phyloP scores from a whole-genome alignment of 1,284 basidiomycete genomes.

The Sporisorium iseilematis-ciliati region DNA sequence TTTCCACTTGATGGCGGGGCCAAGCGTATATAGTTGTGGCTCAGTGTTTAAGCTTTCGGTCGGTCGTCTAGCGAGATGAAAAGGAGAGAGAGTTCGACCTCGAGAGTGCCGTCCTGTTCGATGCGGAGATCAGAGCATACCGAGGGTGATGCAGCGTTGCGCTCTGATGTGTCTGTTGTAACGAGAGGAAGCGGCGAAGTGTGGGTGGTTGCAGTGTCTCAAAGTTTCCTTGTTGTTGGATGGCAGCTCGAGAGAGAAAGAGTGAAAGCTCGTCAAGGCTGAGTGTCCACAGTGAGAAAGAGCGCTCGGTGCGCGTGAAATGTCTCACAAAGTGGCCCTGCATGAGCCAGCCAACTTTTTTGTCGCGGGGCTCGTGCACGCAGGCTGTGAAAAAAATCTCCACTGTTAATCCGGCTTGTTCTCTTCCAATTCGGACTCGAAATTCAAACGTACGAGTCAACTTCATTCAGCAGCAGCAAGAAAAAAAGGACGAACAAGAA shows the following conservation, averaged over 20 bases:
- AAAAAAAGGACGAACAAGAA: neutral
- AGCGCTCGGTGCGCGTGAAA: neutral
- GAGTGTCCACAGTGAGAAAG: no score
- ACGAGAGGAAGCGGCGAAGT: no score
- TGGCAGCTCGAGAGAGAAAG: no score
- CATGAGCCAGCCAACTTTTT: slow-evolving; percentile 2
- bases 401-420: no score
- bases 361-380: slow-evolving; percentile 2
- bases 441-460: slow-evolving; percentile 4
- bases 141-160: slow-evolving; percentile 2
- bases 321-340: slow-evolving; percentile 2
- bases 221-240: no score
- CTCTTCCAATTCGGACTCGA: neutral
- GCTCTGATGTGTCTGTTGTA: neutral
- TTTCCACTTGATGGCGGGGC: no score
- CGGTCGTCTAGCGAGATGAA: neutral
- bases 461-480: neutral
- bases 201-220: no score
- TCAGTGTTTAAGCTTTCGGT: neutral
- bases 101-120: neutral
- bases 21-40: neutral
- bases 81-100: neutral
- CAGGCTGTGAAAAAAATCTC: neutral
- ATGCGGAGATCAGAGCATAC: slow-evolving; percentile 5
- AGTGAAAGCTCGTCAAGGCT: no score